A percentile compares a stretch with the other conserved stretches of the same genome.
These are phyloP conservation scores for Vitis hybrid DNA, from an alignment of 177 flowering plant genomes.

Conservation along the genomic window DNA sequence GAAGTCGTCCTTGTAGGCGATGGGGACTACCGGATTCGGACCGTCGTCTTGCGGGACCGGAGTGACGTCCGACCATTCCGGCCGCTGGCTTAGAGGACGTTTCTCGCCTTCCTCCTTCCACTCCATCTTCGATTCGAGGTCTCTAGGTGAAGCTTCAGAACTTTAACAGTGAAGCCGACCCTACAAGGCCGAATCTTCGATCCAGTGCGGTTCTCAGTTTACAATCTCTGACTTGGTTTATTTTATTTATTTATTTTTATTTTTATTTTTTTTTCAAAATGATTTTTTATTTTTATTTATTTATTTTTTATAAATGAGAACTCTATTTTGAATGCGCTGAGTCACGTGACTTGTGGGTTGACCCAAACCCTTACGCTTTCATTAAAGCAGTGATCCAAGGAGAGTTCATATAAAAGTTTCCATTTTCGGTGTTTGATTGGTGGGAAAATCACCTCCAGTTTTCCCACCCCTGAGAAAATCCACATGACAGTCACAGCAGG, in stretches of 20 bases:
- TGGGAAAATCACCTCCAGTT: not conserved
- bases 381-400: too few species aligned
- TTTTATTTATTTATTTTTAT: too few species aligned
- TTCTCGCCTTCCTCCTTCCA: constrained; percentile 29
- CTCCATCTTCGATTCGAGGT: constrained; percentile 18
- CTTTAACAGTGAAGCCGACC: too few species aligned
- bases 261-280: too few species aligned
- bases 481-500: constrained; percentile 89
- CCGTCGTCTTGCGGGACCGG: constrained; percentile 92
- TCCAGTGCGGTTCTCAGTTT: too few species aligned
- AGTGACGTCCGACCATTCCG: constrained; percentile 77
- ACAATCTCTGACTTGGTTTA: too few species aligned
- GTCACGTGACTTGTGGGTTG: not conserved
- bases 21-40: constrained; percentile 85
- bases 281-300: too few species aligned
- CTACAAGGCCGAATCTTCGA: too few species aligned
- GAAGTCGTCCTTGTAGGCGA: constrained; percentile 78
- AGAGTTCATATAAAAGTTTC: not conserved
- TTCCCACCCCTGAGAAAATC: too few species aligned
- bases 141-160: not conserved
- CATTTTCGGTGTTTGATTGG: not conserved
- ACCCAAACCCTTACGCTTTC: too few species aligned
- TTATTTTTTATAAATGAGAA: too few species aligned
- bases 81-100: constrained; percentile 45
- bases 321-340: not conserved